Conservation (phyloP, 2,329 filamentous ascomycete species). For the Seiridium cupressi region DNA sequence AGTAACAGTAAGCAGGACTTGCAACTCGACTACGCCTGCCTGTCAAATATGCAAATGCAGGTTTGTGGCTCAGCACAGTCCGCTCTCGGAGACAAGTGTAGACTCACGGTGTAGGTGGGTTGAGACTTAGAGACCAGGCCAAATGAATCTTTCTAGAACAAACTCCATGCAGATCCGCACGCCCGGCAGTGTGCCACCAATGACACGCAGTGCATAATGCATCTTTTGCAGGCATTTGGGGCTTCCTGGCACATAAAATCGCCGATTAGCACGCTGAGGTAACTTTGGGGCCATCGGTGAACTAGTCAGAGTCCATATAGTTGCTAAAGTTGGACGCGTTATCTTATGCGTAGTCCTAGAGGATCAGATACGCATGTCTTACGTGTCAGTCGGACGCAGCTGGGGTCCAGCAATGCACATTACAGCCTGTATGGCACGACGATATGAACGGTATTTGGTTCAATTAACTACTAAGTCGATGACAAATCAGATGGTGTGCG, state of each 20-base stretch:
- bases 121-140: too few relatives aligned
- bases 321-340: too few relatives aligned
- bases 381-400: background rate
- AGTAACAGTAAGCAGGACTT: background rate
- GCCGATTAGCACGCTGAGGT: too few relatives aligned
- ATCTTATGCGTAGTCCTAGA: too few relatives aligned
- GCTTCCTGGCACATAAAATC: too few relatives aligned
- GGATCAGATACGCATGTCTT: background rate
- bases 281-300: too few relatives aligned
- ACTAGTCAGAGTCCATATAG: too few relatives aligned
- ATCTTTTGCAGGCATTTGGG: too few relatives aligned
- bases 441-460: slow-evolving; percentile 5
- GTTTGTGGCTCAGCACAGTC: background rate
- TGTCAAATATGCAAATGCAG: background rate
- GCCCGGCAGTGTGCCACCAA: too few relatives aligned
- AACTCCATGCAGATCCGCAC: too few relatives aligned
- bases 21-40: background rate
- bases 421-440: background rate
- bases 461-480: slow-evolving; percentile 13
- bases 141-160: too few relatives aligned
- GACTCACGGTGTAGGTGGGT: background rate
- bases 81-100: background rate
- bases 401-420: background rate
- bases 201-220: too few relatives aligned
- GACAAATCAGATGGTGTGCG: slow-evolving; percentile 2